Base-by-base conservation (phyloP, 768 basidiomycete genomes). In the Leucocoprinus leucothites region DNA sequence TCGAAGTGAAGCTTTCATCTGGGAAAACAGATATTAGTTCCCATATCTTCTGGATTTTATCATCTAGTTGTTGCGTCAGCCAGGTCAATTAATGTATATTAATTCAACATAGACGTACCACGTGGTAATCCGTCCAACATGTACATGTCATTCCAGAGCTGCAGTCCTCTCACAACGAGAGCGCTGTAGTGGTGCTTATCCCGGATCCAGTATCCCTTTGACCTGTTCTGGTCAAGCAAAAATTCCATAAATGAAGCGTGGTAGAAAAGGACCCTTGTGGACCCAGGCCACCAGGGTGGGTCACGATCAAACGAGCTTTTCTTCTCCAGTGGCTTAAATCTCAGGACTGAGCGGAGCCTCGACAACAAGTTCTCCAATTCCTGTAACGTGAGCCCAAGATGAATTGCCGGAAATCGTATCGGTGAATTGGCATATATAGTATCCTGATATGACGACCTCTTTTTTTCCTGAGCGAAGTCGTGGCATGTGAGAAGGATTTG, bases 171-270 rank as follows among this genome's bases (percentile, higher is more conserved):
- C 11, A n/a, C 38, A 38, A n/a, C 16, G 31, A 31, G 31, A n/a
- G 38, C 16, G 16, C 4, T 38, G 38, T 38, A 38, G 38, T n/a
- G 38, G 3, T 3, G 16, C 16, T 9, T 4, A 38, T 38, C 16
- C 6, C 38, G 9, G 16, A 38, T 38, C 22, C 54, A 57, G 19
- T 48, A 24, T 21, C 16, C 24, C 26, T 21, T 14, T 9, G 35
- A 34, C 36, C 44, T 9, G 11, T 36, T 50, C 57, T 46, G 18
- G 43, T 52, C 51, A 13, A 2, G 42, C n/a, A 52, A 6, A n/a
- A 31, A 52, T 18, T 53, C 31, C 31, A 5, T 11, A 11, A 53
- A 53, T 16, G 52, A 53, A 3, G 52, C 52, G 13, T 53, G 52
- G 34, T 46, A 46, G 21, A 45, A 53, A 24, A 5, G 46, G 9